A percentile compares a stretch with the other conserved stretches of the same genome.
phyloP scores from a whole-genome alignment of 2,329 filamentous ascomycete species.

The Atkinsonella hypoxylon region DNA sequence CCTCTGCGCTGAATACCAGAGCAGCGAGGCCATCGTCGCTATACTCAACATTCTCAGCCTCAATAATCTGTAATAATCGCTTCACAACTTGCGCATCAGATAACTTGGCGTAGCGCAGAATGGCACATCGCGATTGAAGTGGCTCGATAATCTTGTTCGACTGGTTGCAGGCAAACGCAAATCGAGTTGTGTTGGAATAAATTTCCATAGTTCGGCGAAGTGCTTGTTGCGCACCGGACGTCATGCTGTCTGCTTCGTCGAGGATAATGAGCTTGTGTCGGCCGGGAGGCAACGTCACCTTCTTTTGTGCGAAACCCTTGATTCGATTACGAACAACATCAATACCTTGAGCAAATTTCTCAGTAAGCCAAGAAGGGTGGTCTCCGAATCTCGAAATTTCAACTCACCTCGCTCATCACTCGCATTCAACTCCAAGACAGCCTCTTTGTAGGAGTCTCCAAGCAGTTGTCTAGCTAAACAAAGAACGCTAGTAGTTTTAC shows the following conservation, averaged over 20 bases:
- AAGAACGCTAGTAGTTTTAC: slow-evolving; percentile 92
- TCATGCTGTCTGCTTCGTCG: slow-evolving; percentile 98
- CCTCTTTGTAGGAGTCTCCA: slow-evolving; percentile 92
- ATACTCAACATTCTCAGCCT: slow-evolving; percentile 81
- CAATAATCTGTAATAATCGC: slow-evolving; percentile 80
- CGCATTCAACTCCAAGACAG: slow-evolving; percentile 90
- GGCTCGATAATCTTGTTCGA: slow-evolving; percentile 99
- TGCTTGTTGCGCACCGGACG: slow-evolving; percentile 88
- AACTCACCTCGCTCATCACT: slow-evolving; percentile 74
- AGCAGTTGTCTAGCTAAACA: slow-evolving; percentile 87
- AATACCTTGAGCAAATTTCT: slow-evolving; percentile 50
- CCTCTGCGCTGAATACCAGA: slow-evolving; percentile 93
- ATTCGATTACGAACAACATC: slow-evolving; percentile 95
- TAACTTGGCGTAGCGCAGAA: slow-evolving; percentile 82
- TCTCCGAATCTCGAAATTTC: too few relatives aligned
- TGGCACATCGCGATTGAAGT: slow-evolving; percentile 92
- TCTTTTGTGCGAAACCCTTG: slow-evolving; percentile 98
- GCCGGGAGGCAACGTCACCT: slow-evolving; percentile 83
- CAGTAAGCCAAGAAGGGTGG: neutral
- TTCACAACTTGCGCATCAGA: slow-evolving; percentile 90
- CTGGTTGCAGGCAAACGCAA: slow-evolving; percentile 97
- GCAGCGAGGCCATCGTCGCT: slow-evolving; percentile 90
- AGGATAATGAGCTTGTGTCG: slow-evolving; percentile 95
- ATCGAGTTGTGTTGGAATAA: slow-evolving; percentile 89
- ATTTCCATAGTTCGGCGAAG: slow-evolving; percentile 97